phyloP scores from a whole-genome alignment of 495 filamentous ascomycete genomes.

The Tuber melanosporum region DNA sequence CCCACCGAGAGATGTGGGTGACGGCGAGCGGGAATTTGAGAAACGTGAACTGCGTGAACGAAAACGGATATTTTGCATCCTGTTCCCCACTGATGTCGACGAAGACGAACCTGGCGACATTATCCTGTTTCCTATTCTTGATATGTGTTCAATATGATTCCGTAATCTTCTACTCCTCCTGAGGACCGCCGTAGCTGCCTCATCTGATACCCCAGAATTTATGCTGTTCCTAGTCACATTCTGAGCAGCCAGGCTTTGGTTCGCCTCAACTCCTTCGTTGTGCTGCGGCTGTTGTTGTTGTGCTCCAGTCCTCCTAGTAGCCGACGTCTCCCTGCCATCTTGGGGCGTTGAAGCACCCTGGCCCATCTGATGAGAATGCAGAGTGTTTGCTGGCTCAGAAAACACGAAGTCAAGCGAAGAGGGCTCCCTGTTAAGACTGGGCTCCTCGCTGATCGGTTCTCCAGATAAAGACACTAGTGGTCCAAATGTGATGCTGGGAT shows the following conservation, averaged over 20 bases:
- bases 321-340: constrained; percentile 37
- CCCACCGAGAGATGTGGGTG: constrained; percentile 27
- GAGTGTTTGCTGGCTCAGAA: constrained; percentile 37
- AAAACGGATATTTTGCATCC: constrained; percentile 49
- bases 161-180: constrained; percentile 39
- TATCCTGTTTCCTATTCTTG: constrained; percentile 34
- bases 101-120: constrained; percentile 24
- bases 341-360: constrained; percentile 43
- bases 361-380: constrained; percentile 42
- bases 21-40: constrained; percentile 40
- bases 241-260: constrained; percentile 17
- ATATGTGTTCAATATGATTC: constrained; percentile 38
- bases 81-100: constrained; percentile 45
- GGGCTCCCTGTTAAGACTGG: constrained; percentile 36
- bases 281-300: constrained; percentile 16
- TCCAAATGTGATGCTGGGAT: constrained; percentile 26
- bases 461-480: constrained; percentile 34
- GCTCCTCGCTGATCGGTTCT: constrained; percentile 40
- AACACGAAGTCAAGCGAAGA: constrained; percentile 32
- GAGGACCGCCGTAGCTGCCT: constrained; percentile 26
- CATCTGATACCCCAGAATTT: constrained; percentile 23
- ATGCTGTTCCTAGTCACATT: constrained; percentile 20
- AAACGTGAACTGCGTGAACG: constrained; percentile 38
- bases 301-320: constrained; percentile 22
- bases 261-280: constrained; percentile 17